These are phyloP conservation scores for Nemania sp. DNA, from an alignment of 2,329 filamentous ascomycete genomes.

Conservation along the genomic window DNA sequence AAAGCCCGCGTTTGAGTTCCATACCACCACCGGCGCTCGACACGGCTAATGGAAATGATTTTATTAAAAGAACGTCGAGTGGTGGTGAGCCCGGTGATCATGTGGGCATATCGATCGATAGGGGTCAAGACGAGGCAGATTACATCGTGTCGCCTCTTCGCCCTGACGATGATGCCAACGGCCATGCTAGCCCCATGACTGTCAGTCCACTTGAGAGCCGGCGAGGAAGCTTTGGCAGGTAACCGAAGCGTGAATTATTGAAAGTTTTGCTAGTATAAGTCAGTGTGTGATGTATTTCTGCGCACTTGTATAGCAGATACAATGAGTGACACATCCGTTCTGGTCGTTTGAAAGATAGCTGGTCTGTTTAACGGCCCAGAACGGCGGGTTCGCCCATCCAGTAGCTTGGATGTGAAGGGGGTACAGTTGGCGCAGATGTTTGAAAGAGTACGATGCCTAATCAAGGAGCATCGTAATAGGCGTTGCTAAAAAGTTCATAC, in stretches of 20 bases:
- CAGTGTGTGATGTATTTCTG: no score
- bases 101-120: not conserved
- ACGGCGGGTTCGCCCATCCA: no score
- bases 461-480: no score
- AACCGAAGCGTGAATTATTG: not conserved
- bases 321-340: no score
- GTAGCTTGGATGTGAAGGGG: no score
- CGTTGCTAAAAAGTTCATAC: no score
- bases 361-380: no score
- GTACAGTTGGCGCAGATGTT: no score
- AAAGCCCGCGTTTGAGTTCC: conserved; percentile 33
- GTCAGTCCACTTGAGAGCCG: conserved; percentile 34
- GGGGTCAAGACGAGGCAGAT: not conserved
- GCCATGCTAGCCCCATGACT: conserved; percentile 19
- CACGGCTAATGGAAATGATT: conserved; percentile 28
- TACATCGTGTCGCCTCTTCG: conserved; percentile 32
- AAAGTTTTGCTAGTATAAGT: not conserved
- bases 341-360: no score
- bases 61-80: conserved; percentile 4
- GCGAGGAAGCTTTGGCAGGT: conserved; percentile 25
- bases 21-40: conserved; percentile 38
- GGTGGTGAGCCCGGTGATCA: not conserved
- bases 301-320: no score
- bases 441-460: no score
- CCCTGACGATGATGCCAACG: conserved; percentile 8